Conservation (phyloP, 1,284 basidiomycete genomes). For the Violaceomyces palustris region DNA sequence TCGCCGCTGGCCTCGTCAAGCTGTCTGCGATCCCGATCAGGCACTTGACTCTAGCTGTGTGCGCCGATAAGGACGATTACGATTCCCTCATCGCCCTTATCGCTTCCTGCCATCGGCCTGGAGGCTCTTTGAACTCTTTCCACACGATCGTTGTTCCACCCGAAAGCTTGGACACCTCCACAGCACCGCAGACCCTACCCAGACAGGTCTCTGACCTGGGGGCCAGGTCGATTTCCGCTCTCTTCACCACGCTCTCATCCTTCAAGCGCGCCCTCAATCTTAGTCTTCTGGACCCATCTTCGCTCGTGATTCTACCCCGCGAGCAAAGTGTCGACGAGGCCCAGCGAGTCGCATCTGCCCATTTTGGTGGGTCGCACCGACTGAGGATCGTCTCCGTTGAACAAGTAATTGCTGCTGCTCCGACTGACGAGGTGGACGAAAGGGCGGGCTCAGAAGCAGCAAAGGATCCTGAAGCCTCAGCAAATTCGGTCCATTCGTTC, state of each 20-base stretch:
- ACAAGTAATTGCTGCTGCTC: slow-evolving; percentile 9
- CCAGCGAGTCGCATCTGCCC: not conserved
- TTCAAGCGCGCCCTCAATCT: slow-evolving; percentile 15
- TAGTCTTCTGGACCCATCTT: slow-evolving; percentile 15
- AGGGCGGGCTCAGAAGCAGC: slow-evolving; percentile 3
- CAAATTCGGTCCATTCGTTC: slow-evolving; percentile 22
- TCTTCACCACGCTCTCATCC: slow-evolving; percentile 25
- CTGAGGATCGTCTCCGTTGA: slow-evolving; percentile 20
- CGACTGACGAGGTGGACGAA: slow-evolving; percentile 3
- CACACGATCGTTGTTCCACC: slow-evolving; percentile 23
- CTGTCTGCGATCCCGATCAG: slow-evolving; percentile 16
- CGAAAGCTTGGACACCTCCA: slow-evolving; percentile 1
- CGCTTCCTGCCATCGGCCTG: slow-evolving; percentile 1
- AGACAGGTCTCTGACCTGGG: slow-evolving; percentile 5
- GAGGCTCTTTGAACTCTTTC: no score
- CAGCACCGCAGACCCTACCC: no score
- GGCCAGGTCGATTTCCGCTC: slow-evolving; percentile 13
- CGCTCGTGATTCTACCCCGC: slow-evolving; percentile 25
- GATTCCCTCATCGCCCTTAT: slow-evolving; percentile 16
- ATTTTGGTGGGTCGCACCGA: slow-evolving; percentile 18
- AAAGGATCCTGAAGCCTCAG: slow-evolving; percentile 8
- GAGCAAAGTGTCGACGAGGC: slow-evolving; percentile 13
- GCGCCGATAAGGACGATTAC: slow-evolving; percentile 17
- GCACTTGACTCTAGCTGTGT: slow-evolving; percentile 21
- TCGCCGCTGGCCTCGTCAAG: slow-evolving; percentile 30